Conservation (phyloP, 768 basidiomycete species). For the Lactarius hatsudake region DNA sequence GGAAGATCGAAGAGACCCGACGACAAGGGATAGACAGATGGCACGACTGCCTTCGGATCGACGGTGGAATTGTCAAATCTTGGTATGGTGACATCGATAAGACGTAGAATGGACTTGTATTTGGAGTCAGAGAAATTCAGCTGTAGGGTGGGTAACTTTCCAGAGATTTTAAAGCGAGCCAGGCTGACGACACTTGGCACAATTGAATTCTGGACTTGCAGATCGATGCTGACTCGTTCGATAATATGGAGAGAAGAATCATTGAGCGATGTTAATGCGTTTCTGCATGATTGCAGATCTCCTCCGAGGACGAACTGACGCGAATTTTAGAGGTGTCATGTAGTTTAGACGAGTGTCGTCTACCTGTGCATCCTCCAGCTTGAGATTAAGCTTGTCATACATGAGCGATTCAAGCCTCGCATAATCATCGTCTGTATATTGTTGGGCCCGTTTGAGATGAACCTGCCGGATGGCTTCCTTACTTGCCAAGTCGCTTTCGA, state of each 20-base stretch:
- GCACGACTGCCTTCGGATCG: slow-evolving; percentile 1
- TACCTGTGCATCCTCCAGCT: slow-evolving; percentile 88
- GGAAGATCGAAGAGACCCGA: slow-evolving; percentile 51
- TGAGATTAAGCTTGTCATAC: slow-evolving; percentile 89
- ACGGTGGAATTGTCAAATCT: slow-evolving; percentile 53
- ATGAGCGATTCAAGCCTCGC: slow-evolving; percentile 82
- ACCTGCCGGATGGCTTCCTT: slow-evolving; percentile 76
- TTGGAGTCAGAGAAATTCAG: slow-evolving; percentile 90
- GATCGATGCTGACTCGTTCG: slow-evolving; percentile 87
- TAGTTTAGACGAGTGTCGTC: slow-evolving; percentile 21
- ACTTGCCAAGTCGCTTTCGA: slow-evolving; percentile 86
- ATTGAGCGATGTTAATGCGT: slow-evolving; percentile 63
- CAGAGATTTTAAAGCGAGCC: slow-evolving; percentile 86
- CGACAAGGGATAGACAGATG: slow-evolving; percentile 50
- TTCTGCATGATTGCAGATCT: slow-evolving; percentile 74
- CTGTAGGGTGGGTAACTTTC: slow-evolving; percentile 80
- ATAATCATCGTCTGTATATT: slow-evolving; percentile 87
- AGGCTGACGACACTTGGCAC: slow-evolving; percentile 79
- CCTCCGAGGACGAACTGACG: slow-evolving; percentile 84
- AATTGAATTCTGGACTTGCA: slow-evolving; percentile 90
- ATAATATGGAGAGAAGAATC: slow-evolving; percentile 75
- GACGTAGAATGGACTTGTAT: slow-evolving; percentile 87
- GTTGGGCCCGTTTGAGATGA: slow-evolving; percentile 76
- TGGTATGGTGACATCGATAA: slow-evolving; percentile 89
- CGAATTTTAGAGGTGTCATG: slow-evolving; percentile 6